phyloP scores from a whole-genome alignment of 75 land plant species.

The Ceratopteris richardii region DNA sequence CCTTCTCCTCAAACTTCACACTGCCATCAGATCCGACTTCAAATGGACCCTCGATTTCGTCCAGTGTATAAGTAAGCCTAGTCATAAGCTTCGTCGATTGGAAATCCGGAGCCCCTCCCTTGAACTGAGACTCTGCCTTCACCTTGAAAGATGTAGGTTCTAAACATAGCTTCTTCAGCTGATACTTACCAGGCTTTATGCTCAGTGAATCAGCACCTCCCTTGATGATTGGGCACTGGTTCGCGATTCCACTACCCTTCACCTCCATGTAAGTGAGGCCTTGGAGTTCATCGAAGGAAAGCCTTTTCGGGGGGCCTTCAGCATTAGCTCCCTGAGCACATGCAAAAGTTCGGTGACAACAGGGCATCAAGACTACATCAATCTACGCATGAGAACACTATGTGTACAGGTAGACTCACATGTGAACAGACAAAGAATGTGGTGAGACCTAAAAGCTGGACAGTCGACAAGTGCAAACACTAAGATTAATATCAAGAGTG shows the following conservation, averaged over 20 bases:
- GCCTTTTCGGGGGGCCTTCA: slow-evolving; percentile 71
- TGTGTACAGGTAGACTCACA: no score
- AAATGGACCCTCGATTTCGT: slow-evolving; percentile 79
- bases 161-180: slow-evolving; percentile 76
- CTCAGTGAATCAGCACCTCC: slow-evolving; percentile 59
- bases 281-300: slow-evolving; percentile 81
- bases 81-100: slow-evolving; percentile 96
- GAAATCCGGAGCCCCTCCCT: slow-evolving; percentile 71
- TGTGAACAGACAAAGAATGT: no score
- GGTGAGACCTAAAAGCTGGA: no score
- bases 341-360: no score
- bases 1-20: slow-evolving; percentile 89
- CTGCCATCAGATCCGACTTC: slow-evolving; percentile 60
- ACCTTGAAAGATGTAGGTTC: slow-evolving; percentile 99
- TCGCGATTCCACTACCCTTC: slow-evolving; percentile 91
- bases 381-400: no score
- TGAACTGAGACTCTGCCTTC: slow-evolving; percentile 76
- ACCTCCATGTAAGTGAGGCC: slow-evolving; percentile 89
- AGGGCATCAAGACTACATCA: no score
- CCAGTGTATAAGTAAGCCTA: slow-evolving; percentile 91
- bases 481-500: no score
- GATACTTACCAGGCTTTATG: slow-evolving; percentile 85
- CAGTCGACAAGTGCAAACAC: no score
- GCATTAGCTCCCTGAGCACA: no score
- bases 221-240: slow-evolving; percentile 89